Evolutionary conservation across 768 basidiomycete genomes (phyloP), one percentile per base, ranked within the genome.

Genomic region (Termitomyces sp.): DNA sequence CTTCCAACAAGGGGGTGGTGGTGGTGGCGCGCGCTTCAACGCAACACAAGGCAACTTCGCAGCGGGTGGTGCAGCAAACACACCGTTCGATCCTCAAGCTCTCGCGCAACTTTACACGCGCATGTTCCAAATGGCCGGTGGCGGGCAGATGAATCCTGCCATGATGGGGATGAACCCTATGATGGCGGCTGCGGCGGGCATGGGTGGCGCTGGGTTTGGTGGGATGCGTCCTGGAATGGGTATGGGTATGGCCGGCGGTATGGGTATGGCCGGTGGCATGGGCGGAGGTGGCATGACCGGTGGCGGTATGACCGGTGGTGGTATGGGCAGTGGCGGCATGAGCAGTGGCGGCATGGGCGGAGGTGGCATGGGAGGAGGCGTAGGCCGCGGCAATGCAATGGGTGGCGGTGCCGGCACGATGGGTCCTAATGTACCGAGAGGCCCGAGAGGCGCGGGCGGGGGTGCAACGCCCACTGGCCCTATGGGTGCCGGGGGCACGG

Each of bases 51-150:
- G 72, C 43, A 76, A 75, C 60, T 80, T 76, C 51, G 68, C 54
- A 20, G 70, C 58, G 32, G 65, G 65, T 3, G 62, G 63, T 30
- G 69, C 67, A 40, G 67, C 77, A 4, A 84, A 78, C 62, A 79
- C 85, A 4, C 81, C 90, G 1, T 96, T 98, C 68, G 95, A 98
- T 68, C 92, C 95, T 0, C 90, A 93, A 62, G 92, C 92, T 1
- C 86, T 98, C 68, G 93, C 93, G 0, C 84, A 88, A 56, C 85
- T 98, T 58, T 98, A 97, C 73, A 92, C 94, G 36, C 88, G 93
- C 60, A 98, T 98, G 96, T 88, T 92, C 79, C 86, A 88, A 67
- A 88, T 91, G 76, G 82, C 90, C 49, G 82, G 83, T 38, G 84
- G 55, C 3, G 80, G 79, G 2, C 71, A 69, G 51, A 78, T 80